Base-by-base conservation (phyloP, 371 early-diverging fungal species). In the Apophysomyces trapeziformis region DNA sequence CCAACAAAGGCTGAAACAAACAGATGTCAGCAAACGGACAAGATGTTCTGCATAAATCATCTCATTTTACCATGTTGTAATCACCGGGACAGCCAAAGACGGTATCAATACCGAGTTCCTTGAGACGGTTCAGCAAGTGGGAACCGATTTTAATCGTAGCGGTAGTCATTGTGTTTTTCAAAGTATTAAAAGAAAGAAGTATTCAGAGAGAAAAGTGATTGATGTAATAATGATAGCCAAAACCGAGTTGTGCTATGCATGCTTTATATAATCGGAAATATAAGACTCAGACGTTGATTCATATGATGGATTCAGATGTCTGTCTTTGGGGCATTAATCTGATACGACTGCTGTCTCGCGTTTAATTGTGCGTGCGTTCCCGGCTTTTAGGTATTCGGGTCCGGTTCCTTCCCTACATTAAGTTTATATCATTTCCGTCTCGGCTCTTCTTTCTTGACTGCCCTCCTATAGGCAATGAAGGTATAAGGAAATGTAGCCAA, bases 81-180 rank as follows among this genome's bases (percentile, higher is more conserved):
- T 83, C 83, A 56, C 83, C 83, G 38, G 83, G 83, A 36, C 73
- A 69, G 58, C 83, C 83, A 65, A 80, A 80, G 36, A 83, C 63
- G 43, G 75, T 74, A 47, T 79, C 74, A 11, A 79, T 61, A 16
- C 78, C 79, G 12, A 80, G 62, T 45, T 83, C 80, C 63, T 80
- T 80, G 50, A 83, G 68, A 54, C 83, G 75, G 16, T 71, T 44
- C 16, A 80, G 32, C 37, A 83, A 66, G 58, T 79, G 79, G 21
- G 71, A 38, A 39, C 75, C 78, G 60, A 78, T 61, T 35, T 37
- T 75, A n/a, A 64, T 69, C 46, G 67, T 45, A 54, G 45, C 46
- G 21, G 50, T 21, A 50, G 50, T 7, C 50, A 50, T 50, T 50
- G 32, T 50, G 0, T n/a, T 50, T 50, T 7, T 3, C 0, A 14